Evolutionary conservation across 228 moss, liverwort and hornwort species (phyloP).

Genomic region (Sphagnum fallax): DNA sequence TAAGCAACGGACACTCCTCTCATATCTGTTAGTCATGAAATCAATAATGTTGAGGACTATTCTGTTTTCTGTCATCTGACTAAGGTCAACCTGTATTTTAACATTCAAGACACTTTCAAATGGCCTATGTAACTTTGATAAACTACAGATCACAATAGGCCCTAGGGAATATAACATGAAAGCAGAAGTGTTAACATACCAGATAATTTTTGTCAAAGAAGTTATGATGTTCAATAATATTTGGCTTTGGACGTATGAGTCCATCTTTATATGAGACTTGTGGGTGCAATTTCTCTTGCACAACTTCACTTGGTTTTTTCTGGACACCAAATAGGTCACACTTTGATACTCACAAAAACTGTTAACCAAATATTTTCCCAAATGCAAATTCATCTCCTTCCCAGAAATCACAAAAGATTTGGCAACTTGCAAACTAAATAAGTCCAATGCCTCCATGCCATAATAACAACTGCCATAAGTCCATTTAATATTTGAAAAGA

Average conservation of each 20-base stretch:
- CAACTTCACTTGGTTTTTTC: slow-evolving; percentile 80
- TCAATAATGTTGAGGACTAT: too few relatives aligned
- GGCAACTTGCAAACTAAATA: not conserved
- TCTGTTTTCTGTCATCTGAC: too few relatives aligned
- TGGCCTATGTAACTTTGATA: too few relatives aligned
- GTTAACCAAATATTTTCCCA: too few relatives aligned
- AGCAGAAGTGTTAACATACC: slow-evolving; percentile 7
- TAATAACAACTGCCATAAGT: not conserved
- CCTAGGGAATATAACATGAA: too few relatives aligned
- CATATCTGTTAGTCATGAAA: too few relatives aligned
- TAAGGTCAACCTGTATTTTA: too few relatives aligned
- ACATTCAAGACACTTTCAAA: too few relatives aligned
- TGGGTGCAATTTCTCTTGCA: slow-evolving; percentile 61
- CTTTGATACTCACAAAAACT: too few relatives aligned
- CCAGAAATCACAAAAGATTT: not conserved
- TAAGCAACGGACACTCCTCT: too few relatives aligned
- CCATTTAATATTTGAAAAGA: not conserved
- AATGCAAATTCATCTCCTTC: not conserved
- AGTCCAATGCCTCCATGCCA: not conserved
- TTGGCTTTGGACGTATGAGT: slow-evolving; percentile 48
- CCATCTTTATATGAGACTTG: slow-evolving; percentile 71
- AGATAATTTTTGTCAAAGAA: slow-evolving; percentile 35
- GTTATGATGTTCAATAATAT: slow-evolving; percentile 70
- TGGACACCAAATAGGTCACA: slow-evolving; percentile 5
- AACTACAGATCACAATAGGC: too few relatives aligned